These are phyloP conservation scores for Teratosphaeria pseudoeucalypti DNA, from an alignment of 2,329 filamentous ascomycete genomes.

Conservation along the genomic window DNA sequence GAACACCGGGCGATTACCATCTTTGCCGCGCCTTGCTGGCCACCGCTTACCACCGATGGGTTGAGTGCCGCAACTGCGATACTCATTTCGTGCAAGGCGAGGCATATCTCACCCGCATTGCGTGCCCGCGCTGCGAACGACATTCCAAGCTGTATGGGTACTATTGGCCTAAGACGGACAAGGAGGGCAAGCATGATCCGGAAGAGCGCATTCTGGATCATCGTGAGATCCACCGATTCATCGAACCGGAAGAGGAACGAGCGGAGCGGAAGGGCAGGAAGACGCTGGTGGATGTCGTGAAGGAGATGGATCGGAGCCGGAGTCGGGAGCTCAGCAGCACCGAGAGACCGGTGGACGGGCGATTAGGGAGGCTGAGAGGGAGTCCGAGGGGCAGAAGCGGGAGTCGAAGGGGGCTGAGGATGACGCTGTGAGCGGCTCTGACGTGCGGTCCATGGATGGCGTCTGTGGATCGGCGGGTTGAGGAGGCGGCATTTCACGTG, in stretches of 20 bases:
- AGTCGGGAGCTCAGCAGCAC: not conserved
- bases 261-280: slow-evolving; percentile 25
- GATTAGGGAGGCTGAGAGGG: not conserved
- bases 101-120: slow-evolving; percentile 73
- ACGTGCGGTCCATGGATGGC: too few species aligned
- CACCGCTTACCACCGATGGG: slow-evolving; percentile 70
- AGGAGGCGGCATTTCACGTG: not conserved
- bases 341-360: not conserved
- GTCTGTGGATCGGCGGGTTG: not conserved
- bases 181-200: slow-evolving; percentile 61
- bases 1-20: slow-evolving; percentile 53
- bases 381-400: slow-evolving; percentile 2
- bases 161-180: slow-evolving; percentile 91
- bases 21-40: slow-evolving; percentile 67
- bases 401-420: slow-evolving; percentile 5
- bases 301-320: not conserved
- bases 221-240: slow-evolving; percentile 74
- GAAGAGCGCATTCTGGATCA: slow-evolving; percentile 67
- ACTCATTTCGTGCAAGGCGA: slow-evolving; percentile 78
- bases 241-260: slow-evolving; percentile 43
- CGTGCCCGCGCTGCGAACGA: slow-evolving; percentile 85
- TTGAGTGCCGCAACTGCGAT: slow-evolving; percentile 76
- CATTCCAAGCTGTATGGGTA: slow-evolving; percentile 95
- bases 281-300: slow-evolving; percentile 9
- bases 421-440: slow-evolving; percentile 5